Evolutionary conservation across 2,329 filamentous ascomycete species (phyloP).

Genomic region (Apiospora marii): DNA sequence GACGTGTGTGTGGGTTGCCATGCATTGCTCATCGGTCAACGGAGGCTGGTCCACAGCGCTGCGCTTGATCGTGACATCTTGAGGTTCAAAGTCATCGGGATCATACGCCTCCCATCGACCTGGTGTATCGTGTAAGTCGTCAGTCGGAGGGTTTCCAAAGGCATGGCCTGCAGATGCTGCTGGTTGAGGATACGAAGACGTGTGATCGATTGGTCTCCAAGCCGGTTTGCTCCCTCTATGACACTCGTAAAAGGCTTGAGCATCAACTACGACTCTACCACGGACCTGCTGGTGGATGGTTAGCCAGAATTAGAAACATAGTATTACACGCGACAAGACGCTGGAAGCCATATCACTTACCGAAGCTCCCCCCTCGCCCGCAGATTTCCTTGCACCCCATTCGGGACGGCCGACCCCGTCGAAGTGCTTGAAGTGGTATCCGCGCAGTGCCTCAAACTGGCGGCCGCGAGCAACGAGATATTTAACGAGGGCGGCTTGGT

Average conservation of each 20-base stretch:
- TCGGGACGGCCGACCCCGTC: not conserved
- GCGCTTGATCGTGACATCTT: not conserved
- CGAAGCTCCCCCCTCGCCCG: not conserved
- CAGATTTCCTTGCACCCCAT: not conserved
- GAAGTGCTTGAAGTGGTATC: not conserved
- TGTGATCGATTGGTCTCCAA: not conserved
- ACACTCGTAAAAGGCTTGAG: not conserved
- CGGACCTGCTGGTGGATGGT: not conserved
- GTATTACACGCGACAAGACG: no score
- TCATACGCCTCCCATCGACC: no score
- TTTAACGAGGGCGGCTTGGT: not conserved
- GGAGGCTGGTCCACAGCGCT: not conserved
- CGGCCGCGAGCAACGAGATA: not conserved
- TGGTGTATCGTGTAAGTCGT: no score
- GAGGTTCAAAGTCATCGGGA: not conserved
- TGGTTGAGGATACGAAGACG: not conserved
- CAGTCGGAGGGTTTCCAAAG: no score
- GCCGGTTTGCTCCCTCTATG: not conserved
- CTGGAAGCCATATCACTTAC: not conserved
- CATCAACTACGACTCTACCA: not conserved
- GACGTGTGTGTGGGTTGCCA: conserved; percentile 1
- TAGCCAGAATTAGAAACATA: no score
- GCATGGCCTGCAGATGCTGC: not conserved
- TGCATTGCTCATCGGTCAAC: not conserved
- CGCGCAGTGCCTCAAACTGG: not conserved